These are phyloP conservation scores for Solanum paucissectum DNA, from an alignment of 257 asterid species.

Conservation along the genomic window DNA sequence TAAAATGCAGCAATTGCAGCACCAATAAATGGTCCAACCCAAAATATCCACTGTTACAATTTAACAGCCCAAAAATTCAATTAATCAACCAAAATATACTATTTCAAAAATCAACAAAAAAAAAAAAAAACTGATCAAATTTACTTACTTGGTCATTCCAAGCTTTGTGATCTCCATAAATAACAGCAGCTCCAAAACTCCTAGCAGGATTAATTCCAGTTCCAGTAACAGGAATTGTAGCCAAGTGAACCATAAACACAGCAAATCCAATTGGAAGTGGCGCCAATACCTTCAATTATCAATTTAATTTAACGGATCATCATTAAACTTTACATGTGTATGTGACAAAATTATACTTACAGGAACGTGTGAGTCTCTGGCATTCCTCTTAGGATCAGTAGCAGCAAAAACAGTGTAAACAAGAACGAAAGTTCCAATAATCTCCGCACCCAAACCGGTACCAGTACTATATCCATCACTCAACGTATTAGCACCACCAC, in stretches of 20 bases:
- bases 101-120: not conserved
- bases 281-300: conserved; percentile 42
- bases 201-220: conserved; percentile 74
- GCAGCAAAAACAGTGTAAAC: conserved; percentile 76
- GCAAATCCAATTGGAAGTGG: conserved; percentile 84
- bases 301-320: too few relatives aligned
- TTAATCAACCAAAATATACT: not conserved
- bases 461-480: conserved; percentile 42
- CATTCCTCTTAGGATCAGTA: conserved; percentile 66
- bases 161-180: conserved; percentile 41
- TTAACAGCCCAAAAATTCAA: not conserved
- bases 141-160: conserved; percentile 58
- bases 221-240: conserved; percentile 70
- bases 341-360: conserved; percentile 16
- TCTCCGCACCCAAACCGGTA: conserved; percentile 70
- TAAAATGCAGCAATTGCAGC: conserved; percentile 77
- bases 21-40: conserved; percentile 84
- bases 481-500: conserved; percentile 55
- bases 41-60: conserved; percentile 58
- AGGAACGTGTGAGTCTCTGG: conserved; percentile 71
- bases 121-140: too few relatives aligned
- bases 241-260: conserved; percentile 71
- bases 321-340: too few relatives aligned
- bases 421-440: conserved; percentile 59
- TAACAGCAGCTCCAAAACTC: conserved; percentile 69